Evolutionary conservation across 2,329 filamentous ascomycete species (phyloP).

Genomic region (Pseudogymnoascus sp.): DNA sequence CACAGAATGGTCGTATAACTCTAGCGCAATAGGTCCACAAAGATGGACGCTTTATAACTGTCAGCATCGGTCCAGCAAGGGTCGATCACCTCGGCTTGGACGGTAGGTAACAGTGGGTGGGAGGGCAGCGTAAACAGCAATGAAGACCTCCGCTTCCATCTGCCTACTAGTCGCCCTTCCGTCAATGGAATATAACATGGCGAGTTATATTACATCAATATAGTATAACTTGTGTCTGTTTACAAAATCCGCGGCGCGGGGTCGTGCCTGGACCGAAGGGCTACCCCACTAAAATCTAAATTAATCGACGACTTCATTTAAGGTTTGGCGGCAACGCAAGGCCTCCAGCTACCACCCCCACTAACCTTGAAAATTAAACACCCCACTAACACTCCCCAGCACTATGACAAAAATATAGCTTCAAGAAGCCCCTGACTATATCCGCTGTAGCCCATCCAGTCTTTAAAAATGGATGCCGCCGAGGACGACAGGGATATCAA

Average conservation of each 20-base stretch:
- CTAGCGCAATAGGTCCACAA: background rate
- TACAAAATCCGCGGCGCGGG: background rate
- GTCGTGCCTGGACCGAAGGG: background rate
- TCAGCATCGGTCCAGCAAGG: background rate
- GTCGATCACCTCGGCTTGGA: background rate
- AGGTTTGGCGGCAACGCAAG: background rate
- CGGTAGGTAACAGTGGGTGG: background rate
- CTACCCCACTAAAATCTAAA: constrained; percentile 5
- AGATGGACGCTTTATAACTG: background rate
- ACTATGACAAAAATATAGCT: background rate
- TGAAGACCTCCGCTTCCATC: background rate
- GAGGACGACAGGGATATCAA: constrained; percentile 54
- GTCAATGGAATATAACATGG: background rate
- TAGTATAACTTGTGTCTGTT: background rate
- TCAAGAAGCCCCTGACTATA: background rate
- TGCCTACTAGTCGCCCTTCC: background rate
- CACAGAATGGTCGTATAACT: background rate
- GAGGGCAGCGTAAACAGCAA: background rate
- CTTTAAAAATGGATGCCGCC: constrained; percentile 46
- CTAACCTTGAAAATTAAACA: background rate
- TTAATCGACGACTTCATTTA: background rate
- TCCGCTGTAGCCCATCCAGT: background rate
- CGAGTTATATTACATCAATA: background rate
- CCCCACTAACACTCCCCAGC: background rate
- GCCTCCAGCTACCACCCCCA: background rate